Percentiles rank a stretch among this genome's conserved stretches.
These are phyloP conservation scores for Ogataea haglerorum DNA, from an alignment of 805 yeast genomes.

Conservation along the genomic window DNA sequence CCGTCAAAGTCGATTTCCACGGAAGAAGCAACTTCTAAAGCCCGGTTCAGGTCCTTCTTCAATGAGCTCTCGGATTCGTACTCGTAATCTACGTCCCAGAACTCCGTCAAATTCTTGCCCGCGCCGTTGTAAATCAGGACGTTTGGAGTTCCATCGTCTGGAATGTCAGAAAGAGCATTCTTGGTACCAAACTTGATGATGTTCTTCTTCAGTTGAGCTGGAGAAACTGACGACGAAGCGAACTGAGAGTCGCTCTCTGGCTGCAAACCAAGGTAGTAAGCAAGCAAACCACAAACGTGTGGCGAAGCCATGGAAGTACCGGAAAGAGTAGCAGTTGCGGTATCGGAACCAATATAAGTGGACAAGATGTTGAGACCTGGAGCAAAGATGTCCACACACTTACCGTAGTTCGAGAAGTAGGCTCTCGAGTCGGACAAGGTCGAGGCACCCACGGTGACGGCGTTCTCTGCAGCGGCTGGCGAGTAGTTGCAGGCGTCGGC, in stretches of 20 bases:
- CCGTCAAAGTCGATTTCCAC: slow-evolving; percentile 21
- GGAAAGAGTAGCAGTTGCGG: slow-evolving; percentile 77
- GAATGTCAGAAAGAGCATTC: slow-evolving; percentile 56
- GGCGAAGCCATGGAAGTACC: slow-evolving; percentile 99
- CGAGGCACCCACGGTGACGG: slow-evolving; percentile 94
- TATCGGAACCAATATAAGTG: slow-evolving; percentile 72
- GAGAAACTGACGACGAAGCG: slow-evolving; percentile 56
- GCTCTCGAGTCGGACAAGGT: slow-evolving; percentile 88
- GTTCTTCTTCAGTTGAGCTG: slow-evolving; percentile 74
- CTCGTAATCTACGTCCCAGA: slow-evolving; percentile 45
- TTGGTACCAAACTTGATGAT: slow-evolving; percentile 66
- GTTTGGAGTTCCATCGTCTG: slow-evolving; percentile 69
- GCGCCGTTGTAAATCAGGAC: slow-evolving; percentile 78
- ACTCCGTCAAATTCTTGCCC: slow-evolving; percentile 63
- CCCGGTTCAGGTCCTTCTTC: slow-evolving; percentile 20
- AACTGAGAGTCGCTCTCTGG: slow-evolving; percentile 69
- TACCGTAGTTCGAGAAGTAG: slow-evolving; percentile 91
- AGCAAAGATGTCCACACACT: slow-evolving; percentile 93
- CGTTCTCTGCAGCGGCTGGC: slow-evolving; percentile 82
- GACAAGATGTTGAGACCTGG: slow-evolving; percentile 91
- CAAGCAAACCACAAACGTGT: slow-evolving; percentile 86
- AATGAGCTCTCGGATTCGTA: slow-evolving; percentile 1
- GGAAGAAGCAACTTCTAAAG: slow-evolving; percentile 22
- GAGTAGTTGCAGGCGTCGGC: slow-evolving; percentile 90
- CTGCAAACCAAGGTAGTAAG: slow-evolving; percentile 84